Evolutionary conservation across 1,284 basidiomycete species (phyloP).

Genomic region (Trichosporon coremiiforme): DNA sequence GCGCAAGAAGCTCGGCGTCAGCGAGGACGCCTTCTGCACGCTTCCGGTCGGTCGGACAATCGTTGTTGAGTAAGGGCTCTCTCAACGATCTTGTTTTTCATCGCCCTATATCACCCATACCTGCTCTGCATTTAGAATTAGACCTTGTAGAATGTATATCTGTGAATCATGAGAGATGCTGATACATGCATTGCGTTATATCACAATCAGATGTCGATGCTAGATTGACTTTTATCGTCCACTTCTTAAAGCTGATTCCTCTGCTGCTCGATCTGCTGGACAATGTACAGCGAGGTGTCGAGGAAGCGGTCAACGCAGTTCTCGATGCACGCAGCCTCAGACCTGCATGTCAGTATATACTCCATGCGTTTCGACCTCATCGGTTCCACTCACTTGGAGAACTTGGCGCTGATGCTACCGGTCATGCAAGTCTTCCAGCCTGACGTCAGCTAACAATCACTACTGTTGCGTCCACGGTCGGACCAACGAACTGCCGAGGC

Average conservation of each 20-base stretch:
- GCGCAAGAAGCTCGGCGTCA: slow-evolving; percentile 41
- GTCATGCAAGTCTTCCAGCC: slow-evolving; percentile 71
- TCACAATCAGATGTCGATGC: slow-evolving; percentile 18
- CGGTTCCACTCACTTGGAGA: slow-evolving; percentile 64
- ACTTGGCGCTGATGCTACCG: slow-evolving; percentile 76
- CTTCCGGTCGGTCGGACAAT: slow-evolving; percentile 49
- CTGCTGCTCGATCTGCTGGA: slow-evolving; percentile 71
- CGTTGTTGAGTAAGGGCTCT: slow-evolving; percentile 37
- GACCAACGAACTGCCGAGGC: too few relatives aligned
- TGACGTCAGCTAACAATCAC: slow-evolving; percentile 11
- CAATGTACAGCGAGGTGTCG: slow-evolving; percentile 85
- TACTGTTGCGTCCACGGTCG: too few relatives aligned
- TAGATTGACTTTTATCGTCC: slow-evolving; percentile 7
- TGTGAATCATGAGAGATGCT: slow-evolving; percentile 18
- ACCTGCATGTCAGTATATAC: slow-evolving; percentile 28
- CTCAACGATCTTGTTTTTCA: not conserved
- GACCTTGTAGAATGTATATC: slow-evolving; percentile 19
- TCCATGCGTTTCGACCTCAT: too few relatives aligned
- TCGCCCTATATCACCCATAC: not conserved
- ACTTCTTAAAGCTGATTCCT: slow-evolving; percentile 39
- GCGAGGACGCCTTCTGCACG: slow-evolving; percentile 42
- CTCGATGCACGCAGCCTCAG: slow-evolving; percentile 79
- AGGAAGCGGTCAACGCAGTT: slow-evolving; percentile 95
- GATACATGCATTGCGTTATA: slow-evolving; percentile 19
- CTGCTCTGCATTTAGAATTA: slow-evolving; percentile 17